A percentile compares a stretch with the other conserved stretches of the same genome.
Evolutionary conservation across 345 rosid genomes (phyloP).

Genomic region (Linum trigynum): DNA sequence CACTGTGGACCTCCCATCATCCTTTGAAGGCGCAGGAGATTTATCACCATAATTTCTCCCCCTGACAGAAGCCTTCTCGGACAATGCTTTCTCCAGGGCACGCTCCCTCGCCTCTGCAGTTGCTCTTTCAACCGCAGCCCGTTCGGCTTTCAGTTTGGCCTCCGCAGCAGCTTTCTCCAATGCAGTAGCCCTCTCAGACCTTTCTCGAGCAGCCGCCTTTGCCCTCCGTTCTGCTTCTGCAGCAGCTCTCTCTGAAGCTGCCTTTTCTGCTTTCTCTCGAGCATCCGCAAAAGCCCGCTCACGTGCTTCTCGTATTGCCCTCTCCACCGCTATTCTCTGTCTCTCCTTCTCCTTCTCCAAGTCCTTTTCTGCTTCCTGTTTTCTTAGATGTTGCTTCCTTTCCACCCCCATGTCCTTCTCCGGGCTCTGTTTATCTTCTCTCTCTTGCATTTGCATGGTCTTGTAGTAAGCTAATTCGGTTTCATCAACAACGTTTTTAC

Average conservation of each 20-base stretch:
- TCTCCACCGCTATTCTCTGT: slow-evolving; percentile 75
- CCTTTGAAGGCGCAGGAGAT: slow-evolving; percentile 39
- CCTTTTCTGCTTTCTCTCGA: slow-evolving; percentile 51
- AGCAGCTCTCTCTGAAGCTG: slow-evolving; percentile 62
- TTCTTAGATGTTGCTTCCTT: slow-evolving; percentile 23
- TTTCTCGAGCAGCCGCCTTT: slow-evolving; percentile 46
- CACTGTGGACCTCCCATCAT: slow-evolving; percentile 32
- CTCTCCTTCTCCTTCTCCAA: slow-evolving; percentile 45
- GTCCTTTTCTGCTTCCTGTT: slow-evolving; percentile 37
- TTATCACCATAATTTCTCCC: slow-evolving; percentile 43
- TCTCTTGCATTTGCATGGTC: slow-evolving; percentile 34
- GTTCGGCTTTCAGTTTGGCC: slow-evolving; percentile 71
- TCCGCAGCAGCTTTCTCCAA: slow-evolving; percentile 40
- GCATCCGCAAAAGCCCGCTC: slow-evolving; percentile 93
- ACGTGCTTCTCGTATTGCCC: slow-evolving; percentile 90
- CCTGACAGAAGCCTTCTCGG: slow-evolving; percentile 40
- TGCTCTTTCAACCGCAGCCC: slow-evolving; percentile 94
- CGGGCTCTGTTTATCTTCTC: slow-evolving; percentile 28
- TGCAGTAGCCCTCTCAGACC: slow-evolving; percentile 38
- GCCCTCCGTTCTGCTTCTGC: slow-evolving; percentile 47
- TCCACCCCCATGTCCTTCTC: slow-evolving; percentile 33
- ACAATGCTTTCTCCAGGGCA: slow-evolving; percentile 75
- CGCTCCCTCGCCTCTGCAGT: slow-evolving; percentile 89
- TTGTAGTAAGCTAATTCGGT: slow-evolving; percentile 28
- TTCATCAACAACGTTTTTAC: slow-evolving; percentile 21